A percentile compares a stretch with the other conserved stretches of the same genome.
phyloP scores from a whole-genome alignment of 768 basidiomycete genomes.

The Suillus spraguei region DNA sequence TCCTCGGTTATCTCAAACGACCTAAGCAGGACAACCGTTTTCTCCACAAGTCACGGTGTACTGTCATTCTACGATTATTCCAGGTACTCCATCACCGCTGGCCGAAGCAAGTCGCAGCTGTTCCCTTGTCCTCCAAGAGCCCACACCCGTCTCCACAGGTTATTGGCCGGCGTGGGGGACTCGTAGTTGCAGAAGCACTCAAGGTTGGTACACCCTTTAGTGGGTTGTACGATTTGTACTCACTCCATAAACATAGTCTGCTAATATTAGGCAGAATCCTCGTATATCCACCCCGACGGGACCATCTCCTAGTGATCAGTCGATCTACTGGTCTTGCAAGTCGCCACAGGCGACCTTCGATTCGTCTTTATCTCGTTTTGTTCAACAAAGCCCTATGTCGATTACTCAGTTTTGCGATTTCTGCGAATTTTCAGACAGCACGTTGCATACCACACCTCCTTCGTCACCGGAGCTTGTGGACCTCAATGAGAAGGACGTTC shows the following conservation, averaged over 20 bases:
- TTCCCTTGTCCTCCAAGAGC: neutral
- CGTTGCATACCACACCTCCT: slow-evolving; percentile 33
- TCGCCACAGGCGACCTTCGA: slow-evolving; percentile 11
- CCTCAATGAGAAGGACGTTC: slow-evolving; percentile 12
- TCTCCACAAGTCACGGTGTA: too few species aligned
- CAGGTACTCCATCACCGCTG: neutral
- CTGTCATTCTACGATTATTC: slow-evolving; percentile 1
- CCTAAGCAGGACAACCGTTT: slow-evolving; percentile 11
- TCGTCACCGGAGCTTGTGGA: slow-evolving; percentile 25
- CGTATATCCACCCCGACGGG: too few species aligned
- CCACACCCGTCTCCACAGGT: slow-evolving; percentile 16
- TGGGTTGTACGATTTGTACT: neutral
- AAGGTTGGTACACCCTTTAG: neutral
- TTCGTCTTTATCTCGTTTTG: slow-evolving; percentile 5
- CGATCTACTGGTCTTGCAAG: slow-evolving; percentile 16
- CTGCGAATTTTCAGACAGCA: slow-evolving; percentile 34
- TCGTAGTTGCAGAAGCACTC: slow-evolving; percentile 18
- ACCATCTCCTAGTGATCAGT: slow-evolving; percentile 10
- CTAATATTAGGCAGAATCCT: neutral
- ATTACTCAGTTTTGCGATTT: slow-evolving; percentile 25
- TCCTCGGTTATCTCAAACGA: slow-evolving; percentile 28
- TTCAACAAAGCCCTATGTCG: slow-evolving; percentile 13
- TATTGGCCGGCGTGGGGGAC: slow-evolving; percentile 25
- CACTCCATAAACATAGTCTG: neutral
- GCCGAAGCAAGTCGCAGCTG: neutral